phyloP scores from a whole-genome alignment of 1,139 yeast genomes.

The Scheffersomyces stambukii region DNA sequence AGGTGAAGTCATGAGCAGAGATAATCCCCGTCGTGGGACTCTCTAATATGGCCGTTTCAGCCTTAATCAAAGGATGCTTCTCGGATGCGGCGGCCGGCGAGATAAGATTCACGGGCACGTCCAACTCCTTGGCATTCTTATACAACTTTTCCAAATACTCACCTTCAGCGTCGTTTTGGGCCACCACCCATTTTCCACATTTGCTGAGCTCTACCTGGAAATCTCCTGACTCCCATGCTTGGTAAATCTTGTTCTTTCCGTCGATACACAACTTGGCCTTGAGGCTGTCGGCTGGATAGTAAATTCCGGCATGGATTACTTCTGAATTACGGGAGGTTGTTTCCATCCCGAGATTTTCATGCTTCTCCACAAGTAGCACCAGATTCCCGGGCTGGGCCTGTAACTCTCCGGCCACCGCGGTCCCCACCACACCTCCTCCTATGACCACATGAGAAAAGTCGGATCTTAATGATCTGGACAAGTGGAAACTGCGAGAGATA shows the following conservation, averaged over 20 bases:
- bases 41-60: conserved; percentile 55
- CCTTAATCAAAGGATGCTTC: conserved; percentile 65
- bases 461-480: conserved; percentile 5
- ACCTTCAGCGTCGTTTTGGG: conserved; percentile 64
- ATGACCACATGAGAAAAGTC: conserved; percentile 79
- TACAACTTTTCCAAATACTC: conserved; percentile 54
- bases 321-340: conserved; percentile 87
- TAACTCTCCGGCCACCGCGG: conserved; percentile 74
- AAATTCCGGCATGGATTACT: conserved; percentile 88
- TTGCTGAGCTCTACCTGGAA: conserved; percentile 49
- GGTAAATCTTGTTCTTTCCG: conserved; percentile 69
- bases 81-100: conserved; percentile 36
- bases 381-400: conserved; percentile 36
- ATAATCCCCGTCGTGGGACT: conserved; percentile 88
- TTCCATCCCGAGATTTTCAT: conserved; percentile 64
- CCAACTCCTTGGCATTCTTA: conserved; percentile 46
- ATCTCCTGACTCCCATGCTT: conserved; percentile 24
- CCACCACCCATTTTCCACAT: conserved; percentile 90
- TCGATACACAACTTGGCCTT: conserved; percentile 67
- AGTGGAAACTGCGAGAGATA: conserved; percentile 5
- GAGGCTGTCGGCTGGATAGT: conserved; percentile 66
- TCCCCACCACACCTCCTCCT: conserved; percentile 89
- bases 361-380: conserved; percentile 68
- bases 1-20: conserved; percentile 72
- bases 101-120: conserved; percentile 59